These are phyloP conservation scores for Apodospora peruviana DNA, from an alignment of 495 filamentous ascomycete species.

Conservation along the genomic window DNA sequence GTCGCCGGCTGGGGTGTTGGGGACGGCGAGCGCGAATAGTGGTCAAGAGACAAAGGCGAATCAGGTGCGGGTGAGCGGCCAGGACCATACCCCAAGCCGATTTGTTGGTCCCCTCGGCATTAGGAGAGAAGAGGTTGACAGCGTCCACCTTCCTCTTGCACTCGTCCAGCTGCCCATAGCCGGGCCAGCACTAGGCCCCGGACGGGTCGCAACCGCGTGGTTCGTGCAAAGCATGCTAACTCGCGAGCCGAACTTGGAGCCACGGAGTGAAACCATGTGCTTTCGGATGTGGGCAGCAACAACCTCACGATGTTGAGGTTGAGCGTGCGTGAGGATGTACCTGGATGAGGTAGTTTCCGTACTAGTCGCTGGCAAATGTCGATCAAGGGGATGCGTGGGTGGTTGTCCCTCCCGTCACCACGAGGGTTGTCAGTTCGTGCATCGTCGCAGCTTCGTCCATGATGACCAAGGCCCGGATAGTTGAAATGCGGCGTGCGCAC, in stretches of 20 bases:
- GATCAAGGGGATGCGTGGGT: constrained; percentile 93
- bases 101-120: no score
- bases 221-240: constrained; percentile 99
- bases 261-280: constrained; percentile 98
- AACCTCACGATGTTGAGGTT: constrained; percentile 81
- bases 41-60: constrained; percentile 29
- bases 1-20: constrained; percentile 37
- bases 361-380: constrained; percentile 98
- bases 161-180: constrained; percentile 51
- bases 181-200: constrained; percentile 68
- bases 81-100: no score
- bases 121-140: no score
- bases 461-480: no score
- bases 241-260: constrained; percentile 96
- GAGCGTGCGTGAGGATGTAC: constrained; percentile 86
- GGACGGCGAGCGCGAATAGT: constrained; percentile 31
- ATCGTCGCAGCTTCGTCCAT: no score
- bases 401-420: constrained; percentile 82
- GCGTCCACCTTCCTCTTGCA: no score
- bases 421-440: no score
- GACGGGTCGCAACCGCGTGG: constrained; percentile 75
- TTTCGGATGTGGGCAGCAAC: constrained; percentile 93
- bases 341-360: constrained; percentile 98
- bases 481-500: no score
- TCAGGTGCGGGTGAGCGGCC: constrained; percentile 10